Evolutionary conservation across 2,329 filamentous ascomycete species (phyloP).

Genomic region (Microsporum canis): DNA sequence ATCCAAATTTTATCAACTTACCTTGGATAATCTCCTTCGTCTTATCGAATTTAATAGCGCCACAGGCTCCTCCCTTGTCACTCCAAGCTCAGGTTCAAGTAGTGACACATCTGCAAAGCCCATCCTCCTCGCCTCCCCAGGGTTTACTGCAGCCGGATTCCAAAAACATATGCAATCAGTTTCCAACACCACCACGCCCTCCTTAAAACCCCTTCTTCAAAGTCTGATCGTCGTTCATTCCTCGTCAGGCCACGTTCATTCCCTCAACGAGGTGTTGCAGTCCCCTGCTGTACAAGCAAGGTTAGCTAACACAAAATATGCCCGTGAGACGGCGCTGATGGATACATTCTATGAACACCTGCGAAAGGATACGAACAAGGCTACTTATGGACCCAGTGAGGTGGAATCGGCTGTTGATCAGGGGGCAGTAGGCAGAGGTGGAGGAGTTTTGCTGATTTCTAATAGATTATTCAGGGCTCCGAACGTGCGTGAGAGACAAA

Average conservation of each 20-base stretch:
- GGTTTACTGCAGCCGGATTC: conserved; percentile 74
- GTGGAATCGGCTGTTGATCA: conserved; percentile 74
- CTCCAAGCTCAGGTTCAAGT: conserved; percentile 31
- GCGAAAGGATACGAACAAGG: conserved; percentile 71
- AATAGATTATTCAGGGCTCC: conserved; percentile 79
- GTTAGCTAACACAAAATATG: conserved; percentile 78
- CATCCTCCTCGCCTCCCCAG: conserved; percentile 75
- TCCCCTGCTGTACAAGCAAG: conserved; percentile 65
- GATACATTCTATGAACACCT: conserved; percentile 70
- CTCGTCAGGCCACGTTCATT: conserved; percentile 75
- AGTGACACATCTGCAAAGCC: conserved; percentile 43
- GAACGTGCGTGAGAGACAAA: conserved; percentile 61
- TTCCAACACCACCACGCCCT: conserved; percentile 49
- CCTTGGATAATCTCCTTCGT: conserved; percentile 61
- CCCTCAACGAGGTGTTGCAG: conserved; percentile 74
- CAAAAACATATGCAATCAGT: conserved; percentile 57
- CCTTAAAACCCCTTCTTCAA: conserved; percentile 56
- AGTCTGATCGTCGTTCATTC: conserved; percentile 62
- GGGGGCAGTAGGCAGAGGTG: conserved; percentile 77
- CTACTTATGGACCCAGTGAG: conserved; percentile 79
- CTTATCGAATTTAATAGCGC: conserved; percentile 59
- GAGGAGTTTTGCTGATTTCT: conserved; percentile 73
- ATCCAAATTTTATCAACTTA: conserved; percentile 65
- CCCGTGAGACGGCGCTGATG: conserved; percentile 70
- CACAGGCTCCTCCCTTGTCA: conserved; percentile 26